Evolutionary conservation across 768 basidiomycete species (phyloP).

Genomic region (Amanita phalloides): DNA sequence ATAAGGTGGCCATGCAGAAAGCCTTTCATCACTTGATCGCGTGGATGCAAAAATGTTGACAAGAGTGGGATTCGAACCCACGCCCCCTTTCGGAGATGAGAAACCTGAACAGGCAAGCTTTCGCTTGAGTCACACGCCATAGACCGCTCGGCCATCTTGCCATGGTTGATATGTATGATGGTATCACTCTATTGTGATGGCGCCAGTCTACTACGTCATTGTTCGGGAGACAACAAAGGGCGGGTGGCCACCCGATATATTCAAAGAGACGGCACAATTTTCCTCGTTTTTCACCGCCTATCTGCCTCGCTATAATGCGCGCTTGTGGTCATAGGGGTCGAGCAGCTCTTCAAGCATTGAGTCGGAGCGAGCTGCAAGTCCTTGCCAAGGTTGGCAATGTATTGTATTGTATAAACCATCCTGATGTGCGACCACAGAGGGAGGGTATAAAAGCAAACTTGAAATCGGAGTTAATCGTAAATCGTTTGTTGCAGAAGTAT

Average conservation of each 20-base stretch:
- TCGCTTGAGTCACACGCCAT: slow-evolving; percentile 52
- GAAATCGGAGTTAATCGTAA: not conserved
- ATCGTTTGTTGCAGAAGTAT: not conserved
- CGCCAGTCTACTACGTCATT: not conserved
- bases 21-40: not conserved
- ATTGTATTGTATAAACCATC: not conserved
- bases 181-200: not conserved
- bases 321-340: not conserved
- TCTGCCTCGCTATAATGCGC: not conserved
- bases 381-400: slow-evolving; percentile 1
- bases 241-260: not conserved
- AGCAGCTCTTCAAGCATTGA: not conserved
- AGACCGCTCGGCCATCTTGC: slow-evolving; percentile 56
- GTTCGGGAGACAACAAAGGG: not conserved
- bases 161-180: slow-evolving; percentile 7
- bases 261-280: not conserved
- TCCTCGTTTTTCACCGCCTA: not conserved
- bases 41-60: slow-evolving; percentile 14
- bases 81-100: slow-evolving; percentile 26
- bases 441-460: slow-evolving; percentile 1
- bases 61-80: slow-evolving; percentile 35
- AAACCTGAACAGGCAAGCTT: slow-evolving; percentile 22
- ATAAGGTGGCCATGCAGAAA: not conserved
- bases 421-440: not conserved
- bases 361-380: not conserved